Evolutionary conservation across 352 stramenopile species (phyloP).

Genomic region (Globisporangium nagaii): DNA sequence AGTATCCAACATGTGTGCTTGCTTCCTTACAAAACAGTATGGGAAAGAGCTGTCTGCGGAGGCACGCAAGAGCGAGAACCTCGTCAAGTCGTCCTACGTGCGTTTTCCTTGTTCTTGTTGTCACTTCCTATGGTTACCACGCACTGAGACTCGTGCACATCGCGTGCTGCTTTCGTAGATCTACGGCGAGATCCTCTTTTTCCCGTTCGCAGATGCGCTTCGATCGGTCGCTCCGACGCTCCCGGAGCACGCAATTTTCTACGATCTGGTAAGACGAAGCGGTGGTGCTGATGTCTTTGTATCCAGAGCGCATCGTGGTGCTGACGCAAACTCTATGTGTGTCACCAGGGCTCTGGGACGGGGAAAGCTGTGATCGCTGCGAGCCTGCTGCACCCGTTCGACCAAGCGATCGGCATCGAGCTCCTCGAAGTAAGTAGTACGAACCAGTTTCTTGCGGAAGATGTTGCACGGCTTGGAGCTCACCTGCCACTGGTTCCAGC

Average conservation of each 20-base stretch:
- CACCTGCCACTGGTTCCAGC: constrained; percentile 15
- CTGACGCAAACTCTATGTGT: no score
- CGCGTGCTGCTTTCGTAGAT: constrained; percentile 29
- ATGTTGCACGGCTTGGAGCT: background rate
- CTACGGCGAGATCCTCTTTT: constrained; percentile 84
- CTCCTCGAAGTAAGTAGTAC: constrained; percentile 39
- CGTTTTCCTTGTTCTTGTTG: no score
- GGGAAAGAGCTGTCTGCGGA: constrained; percentile 78
- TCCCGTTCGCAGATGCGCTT: constrained; percentile 75
- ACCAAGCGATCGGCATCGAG: constrained; percentile 82
- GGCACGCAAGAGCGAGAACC: constrained; percentile 69
- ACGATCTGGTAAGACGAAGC: constrained; percentile 53
- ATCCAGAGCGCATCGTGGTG: no score
- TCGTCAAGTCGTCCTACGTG: constrained; percentile 79
- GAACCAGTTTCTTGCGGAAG: background rate
- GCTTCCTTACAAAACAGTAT: constrained; percentile 33
- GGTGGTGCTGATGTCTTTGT: background rate
- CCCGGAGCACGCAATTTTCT: constrained; percentile 71
- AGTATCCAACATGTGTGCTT: background rate
- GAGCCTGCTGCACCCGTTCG: constrained; percentile 72
- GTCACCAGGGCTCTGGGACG: constrained; percentile 60
- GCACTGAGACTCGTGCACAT: background rate
- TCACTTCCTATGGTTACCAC: no score
- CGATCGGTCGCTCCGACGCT: constrained; percentile 54
- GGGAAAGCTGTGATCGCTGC: constrained; percentile 79